Evolutionary conservation across 1,139 yeast genomes (phyloP).

Genomic region (Pichiaceae sp.): DNA sequence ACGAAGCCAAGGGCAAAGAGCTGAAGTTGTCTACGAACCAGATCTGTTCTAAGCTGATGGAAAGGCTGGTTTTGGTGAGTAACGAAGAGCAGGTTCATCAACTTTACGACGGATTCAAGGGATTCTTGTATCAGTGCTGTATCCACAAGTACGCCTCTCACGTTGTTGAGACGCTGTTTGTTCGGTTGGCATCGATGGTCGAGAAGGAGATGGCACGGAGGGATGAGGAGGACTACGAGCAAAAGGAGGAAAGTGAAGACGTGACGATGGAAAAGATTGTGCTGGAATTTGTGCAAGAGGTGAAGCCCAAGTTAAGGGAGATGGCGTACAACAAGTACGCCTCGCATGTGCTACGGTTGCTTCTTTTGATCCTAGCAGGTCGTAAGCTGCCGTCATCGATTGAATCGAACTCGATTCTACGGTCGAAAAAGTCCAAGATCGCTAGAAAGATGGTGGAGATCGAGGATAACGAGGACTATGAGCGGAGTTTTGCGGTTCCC

Average conservation of each 20-base stretch:
- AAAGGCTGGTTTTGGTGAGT: conserved; percentile 67
- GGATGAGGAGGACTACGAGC: conserved; percentile 18
- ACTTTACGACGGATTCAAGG: conserved; percentile 58
- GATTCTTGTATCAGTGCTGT: conserved; percentile 67
- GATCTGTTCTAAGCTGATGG: conserved; percentile 87
- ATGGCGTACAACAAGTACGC: conserved; percentile 76
- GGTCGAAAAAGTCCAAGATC: conserved; percentile 81
- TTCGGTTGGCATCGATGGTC: conserved; percentile 64
- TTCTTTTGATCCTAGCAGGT: conserved; percentile 67
- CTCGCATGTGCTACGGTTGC: conserved; percentile 74
- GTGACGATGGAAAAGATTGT: conserved; percentile 59
- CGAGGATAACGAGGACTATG: conserved; percentile 64
- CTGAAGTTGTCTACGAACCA: conserved; percentile 89
- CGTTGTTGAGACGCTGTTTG: conserved; percentile 79
- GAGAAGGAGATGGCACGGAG: conserved; percentile 54
- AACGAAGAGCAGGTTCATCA: conserved; percentile 55
- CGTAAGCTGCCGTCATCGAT: conserved; percentile 74
- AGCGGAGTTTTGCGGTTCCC: conserved; percentile 66
- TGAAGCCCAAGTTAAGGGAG: conserved; percentile 46
- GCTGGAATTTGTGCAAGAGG: conserved; percentile 56
- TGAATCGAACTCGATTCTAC: conserved; percentile 60
- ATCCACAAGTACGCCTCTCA: conserved; percentile 92
- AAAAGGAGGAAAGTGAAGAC: conserved; percentile 30
- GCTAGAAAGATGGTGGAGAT: conserved; percentile 92
- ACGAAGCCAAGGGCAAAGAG: conserved; percentile 86